Evolutionary conservation across 2,329 filamentous ascomycete species (phyloP), one percentile per base, ranked within the genome.

Genomic region (Cladosporium oxysporum): DNA sequence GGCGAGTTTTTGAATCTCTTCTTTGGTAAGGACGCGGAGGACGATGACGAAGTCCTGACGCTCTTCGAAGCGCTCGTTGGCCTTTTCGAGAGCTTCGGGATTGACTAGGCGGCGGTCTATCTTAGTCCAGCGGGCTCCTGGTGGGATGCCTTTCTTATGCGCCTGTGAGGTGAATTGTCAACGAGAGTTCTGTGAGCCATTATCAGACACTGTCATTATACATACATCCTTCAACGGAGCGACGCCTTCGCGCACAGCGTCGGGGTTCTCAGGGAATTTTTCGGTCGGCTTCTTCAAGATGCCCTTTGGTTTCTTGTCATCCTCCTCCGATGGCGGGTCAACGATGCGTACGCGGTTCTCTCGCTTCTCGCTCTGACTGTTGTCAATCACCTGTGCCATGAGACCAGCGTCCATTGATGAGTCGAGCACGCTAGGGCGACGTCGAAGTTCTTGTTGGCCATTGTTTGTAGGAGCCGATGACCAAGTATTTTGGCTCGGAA

Each of bases 21-120:
- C 91, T 78, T 91, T 91, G 58, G 88, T 91, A 75, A 98, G 78
- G 8, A 97, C 94, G 65, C 93, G 85, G 65, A 98, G 83, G 2
- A 97, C 93, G 76, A 97, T 97, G 66, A 98, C 93, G 77, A 93
- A 96, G 74, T 97, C 93, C 67, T 93, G 87, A n/a, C 93, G 87
- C 72, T 96, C 91, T 78, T 98, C 94, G 71, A 91, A 98, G 33
- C 94, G 85, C 80, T 97, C 93, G 72, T 95, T 91, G n/a, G 91
- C 91, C 68, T 91, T 85, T 66, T 91, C 90, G 57, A 98, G 81
- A 0, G 93, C 93, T 71, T 94, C 91, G 0, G 93, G 93, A 71
- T 96, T 97, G 72, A 98, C 93, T 64, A 96, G 85, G 70, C 90
- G 88, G 65, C 93, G 88, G 75, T 90, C 91, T 75, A 98, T 93